Conservation (phyloP, 2,329 filamentous ascomycete species). For the Fusarium continuum region DNA sequence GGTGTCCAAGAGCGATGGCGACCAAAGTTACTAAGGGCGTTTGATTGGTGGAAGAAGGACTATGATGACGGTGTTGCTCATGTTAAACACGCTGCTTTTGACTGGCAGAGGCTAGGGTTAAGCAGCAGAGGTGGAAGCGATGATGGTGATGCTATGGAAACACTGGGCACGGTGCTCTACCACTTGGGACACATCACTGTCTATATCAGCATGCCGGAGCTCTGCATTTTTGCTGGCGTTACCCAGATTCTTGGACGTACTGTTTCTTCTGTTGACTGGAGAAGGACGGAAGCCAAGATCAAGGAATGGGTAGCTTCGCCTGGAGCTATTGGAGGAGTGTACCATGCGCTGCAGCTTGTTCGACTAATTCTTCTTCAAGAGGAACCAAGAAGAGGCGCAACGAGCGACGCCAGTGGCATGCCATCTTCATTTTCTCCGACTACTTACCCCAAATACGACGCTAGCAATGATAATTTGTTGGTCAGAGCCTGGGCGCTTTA, state of each 20-base stretch:
- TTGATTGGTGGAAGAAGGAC: slow-evolving; percentile 46
- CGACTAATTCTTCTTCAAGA: slow-evolving; percentile 41
- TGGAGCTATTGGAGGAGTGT: slow-evolving; percentile 42
- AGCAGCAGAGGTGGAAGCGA: slow-evolving; percentile 42
- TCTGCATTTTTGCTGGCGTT: slow-evolving; percentile 43
- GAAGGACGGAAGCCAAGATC: slow-evolving; percentile 43
- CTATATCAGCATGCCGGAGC: slow-evolving; percentile 44
- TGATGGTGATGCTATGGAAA: slow-evolving; percentile 43
- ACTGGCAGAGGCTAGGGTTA: slow-evolving; percentile 42
- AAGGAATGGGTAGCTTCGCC: slow-evolving; percentile 44
- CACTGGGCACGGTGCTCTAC: slow-evolving; percentile 41
- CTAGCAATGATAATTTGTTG: slow-evolving; percentile 38
- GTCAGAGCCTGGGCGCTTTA: slow-evolving; percentile 42
- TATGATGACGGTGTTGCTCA: slow-evolving; percentile 43
- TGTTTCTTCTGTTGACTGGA: slow-evolving; percentile 43
- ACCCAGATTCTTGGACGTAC: slow-evolving; percentile 42
- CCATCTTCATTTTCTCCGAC: slow-evolving; percentile 29
- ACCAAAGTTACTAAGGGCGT: slow-evolving; percentile 40
- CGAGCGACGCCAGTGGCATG: slow-evolving; percentile 20
- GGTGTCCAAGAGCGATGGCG: slow-evolving; percentile 44
- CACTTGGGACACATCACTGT: slow-evolving; percentile 44
- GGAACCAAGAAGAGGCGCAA: slow-evolving; percentile 20
- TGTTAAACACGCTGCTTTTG: slow-evolving; percentile 42
- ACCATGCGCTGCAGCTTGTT: slow-evolving; percentile 42
- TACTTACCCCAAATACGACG: slow-evolving; percentile 39